A percentile compares a stretch with the other conserved stretches of the same genome.
Conservation (phyloP, 768 basidiomycete species). For the Paxillus rubicundulus region DNA sequence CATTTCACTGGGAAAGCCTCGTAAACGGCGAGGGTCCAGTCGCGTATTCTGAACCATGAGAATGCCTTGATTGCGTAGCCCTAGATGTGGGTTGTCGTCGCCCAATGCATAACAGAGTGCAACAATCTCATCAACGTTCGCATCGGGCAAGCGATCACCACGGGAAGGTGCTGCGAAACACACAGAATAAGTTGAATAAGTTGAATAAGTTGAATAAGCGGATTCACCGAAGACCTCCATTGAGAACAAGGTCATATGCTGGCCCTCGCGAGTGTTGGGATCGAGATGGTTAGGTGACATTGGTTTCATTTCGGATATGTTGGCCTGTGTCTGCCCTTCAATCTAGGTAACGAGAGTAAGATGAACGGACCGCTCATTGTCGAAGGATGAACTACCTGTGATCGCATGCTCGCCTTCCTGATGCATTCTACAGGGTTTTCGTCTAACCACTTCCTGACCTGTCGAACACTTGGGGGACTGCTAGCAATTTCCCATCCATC, state of each 20-base stretch:
- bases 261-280: slow-evolving; percentile 51
- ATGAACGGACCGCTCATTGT: not conserved
- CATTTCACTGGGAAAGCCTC: slow-evolving; percentile 45
- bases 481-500: slow-evolving; percentile 82
- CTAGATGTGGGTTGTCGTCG: slow-evolving; percentile 36
- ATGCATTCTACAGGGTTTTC: slow-evolving; percentile 17
- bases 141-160: slow-evolving; percentile 59
- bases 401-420: slow-evolving; percentile 32
- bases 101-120: slow-evolving; percentile 75
- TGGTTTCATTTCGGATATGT: slow-evolving; percentile 64
- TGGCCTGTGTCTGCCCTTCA: slow-evolving; percentile 72
- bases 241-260: slow-evolving; percentile 76
- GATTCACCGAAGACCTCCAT: slow-evolving; percentile 82
- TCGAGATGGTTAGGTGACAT: slow-evolving; percentile 45
- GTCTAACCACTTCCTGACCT: slow-evolving; percentile 55
- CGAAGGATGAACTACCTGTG: slow-evolving; percentile 45
- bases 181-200: not conserved
- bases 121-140: slow-evolving; percentile 52
- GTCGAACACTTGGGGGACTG: slow-evolving; percentile 58
- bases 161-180: slow-evolving; percentile 52
- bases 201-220: not conserved
- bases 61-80: slow-evolving; percentile 41
- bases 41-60: slow-evolving; percentile 49
- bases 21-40: slow-evolving; percentile 41
- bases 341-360: slow-evolving; percentile 41